These are phyloP conservation scores for Lachnellula subtilissima DNA, from an alignment of 2,329 filamentous ascomycete genomes.

Conservation along the genomic window DNA sequence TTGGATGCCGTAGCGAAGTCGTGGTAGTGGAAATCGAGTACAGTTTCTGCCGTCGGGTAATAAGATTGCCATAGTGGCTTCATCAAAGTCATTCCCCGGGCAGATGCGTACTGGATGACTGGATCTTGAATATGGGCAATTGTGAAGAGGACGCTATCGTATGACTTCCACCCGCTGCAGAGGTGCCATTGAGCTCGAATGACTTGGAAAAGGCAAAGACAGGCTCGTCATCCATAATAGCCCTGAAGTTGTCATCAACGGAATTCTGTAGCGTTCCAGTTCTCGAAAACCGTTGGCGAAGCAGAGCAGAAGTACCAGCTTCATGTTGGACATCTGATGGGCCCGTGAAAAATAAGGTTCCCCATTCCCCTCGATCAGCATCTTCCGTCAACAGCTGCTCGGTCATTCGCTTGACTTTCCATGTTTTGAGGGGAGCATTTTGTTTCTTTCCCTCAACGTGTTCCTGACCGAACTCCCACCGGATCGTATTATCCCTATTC, in stretches of 20 bases:
- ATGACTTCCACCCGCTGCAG: conserved; percentile 24
- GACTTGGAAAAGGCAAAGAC: conserved; percentile 74
- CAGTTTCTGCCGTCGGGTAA: conserved; percentile 56
- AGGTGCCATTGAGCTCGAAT: conserved; percentile 46
- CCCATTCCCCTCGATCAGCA: conserved; percentile 76
- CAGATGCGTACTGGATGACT: conserved; percentile 73
- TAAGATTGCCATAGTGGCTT: conserved; percentile 74
- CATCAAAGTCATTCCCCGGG: conserved; percentile 73
- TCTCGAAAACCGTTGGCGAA: conserved; percentile 66
- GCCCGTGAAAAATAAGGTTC: conserved; percentile 70
- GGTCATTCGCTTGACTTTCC: conserved; percentile 54
- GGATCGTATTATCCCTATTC: conserved; percentile 61
- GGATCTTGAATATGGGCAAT: conserved; percentile 73
- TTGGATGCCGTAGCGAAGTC: conserved; percentile 62
- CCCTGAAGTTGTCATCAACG: conserved; percentile 61
- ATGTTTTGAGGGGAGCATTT: conserved; percentile 53
- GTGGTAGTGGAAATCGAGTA: conserved; percentile 70
- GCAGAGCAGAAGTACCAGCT: conserved; percentile 59
- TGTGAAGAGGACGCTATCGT: conserved; percentile 65
- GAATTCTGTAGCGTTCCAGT: conserved; percentile 62
- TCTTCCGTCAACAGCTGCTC: conserved; percentile 72
- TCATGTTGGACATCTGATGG: conserved; percentile 65
- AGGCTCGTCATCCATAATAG: conserved; percentile 72
- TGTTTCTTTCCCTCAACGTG: conserved; percentile 35
- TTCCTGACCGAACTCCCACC: conserved; percentile 58